Base-by-base conservation (phyloP, 306 rosid genomes). In the Medicago ruthenica region DNA sequence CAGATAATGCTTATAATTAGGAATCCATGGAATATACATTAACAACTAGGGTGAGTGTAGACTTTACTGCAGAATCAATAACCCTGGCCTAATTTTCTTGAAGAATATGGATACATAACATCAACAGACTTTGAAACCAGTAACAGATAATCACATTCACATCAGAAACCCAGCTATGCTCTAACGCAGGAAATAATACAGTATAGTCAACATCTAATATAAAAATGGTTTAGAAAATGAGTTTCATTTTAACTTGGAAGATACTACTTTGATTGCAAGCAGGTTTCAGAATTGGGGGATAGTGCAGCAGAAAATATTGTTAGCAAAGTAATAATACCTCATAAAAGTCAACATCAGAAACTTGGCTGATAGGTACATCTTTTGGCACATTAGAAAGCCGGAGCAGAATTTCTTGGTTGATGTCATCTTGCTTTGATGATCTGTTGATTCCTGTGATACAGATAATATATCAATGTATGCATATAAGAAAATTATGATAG, bases 271-370 rank as follows among this genome's bases (percentile, higher is more conserved):
- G 45, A 76, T 42, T 54, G 76, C 76, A 67, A 67, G 63, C 34
- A 54, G 31, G 44, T 76, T 48, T 62, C 17, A 18, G 4, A 80
- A 48, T 67, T 22, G 17, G 31, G 42, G 15, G 37, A 74, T 51
- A 71, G 13, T 34, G 11, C 44, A 66, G 61, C 61, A 74, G 37
- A 76, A 67, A 39, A 64, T 24, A 40, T 37, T 62, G 44, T 48
- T 76, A 82, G 71, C 50, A 74, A 20, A 71, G 64, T 21, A 45
- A 50, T 75, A 50, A 78, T 83, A 92, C 98, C 96, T 88, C 76
- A 40, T 83, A 74, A 67, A 92, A 89, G 79, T 92, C 86, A 69
- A 79, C 92, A 24, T 92, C 94, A 2, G 98, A 87, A 70, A 92
- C 77, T 77, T 86, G 84, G 80, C 76, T 71, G 76, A 88, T 80